Evolutionary conservation across 495 filamentous ascomycete species (phyloP).

Genomic region (Neohortaea acidophila): DNA sequence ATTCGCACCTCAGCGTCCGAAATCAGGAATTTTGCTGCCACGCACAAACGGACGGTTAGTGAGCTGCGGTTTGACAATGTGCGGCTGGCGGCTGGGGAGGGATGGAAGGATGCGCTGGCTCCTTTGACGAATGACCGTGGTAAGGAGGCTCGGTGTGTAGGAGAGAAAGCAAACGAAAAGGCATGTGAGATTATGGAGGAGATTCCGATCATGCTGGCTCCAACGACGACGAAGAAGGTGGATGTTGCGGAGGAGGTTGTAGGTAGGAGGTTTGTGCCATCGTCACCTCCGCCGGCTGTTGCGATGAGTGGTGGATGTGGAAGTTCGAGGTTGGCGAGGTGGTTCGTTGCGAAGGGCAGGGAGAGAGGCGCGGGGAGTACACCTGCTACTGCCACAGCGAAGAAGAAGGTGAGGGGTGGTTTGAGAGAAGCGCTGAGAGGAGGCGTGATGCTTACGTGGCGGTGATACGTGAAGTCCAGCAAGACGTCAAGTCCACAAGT

Average conservation of each 20-base stretch:
- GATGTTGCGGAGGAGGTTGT: not conserved
- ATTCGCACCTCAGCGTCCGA: constrained; percentile 50
- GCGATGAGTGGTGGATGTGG: not conserved
- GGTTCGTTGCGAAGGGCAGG: constrained; percentile 6
- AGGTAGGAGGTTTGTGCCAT: too few relatives aligned
- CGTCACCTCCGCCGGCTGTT: too few relatives aligned
- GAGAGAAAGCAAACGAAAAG: too few relatives aligned
- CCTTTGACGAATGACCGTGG: constrained; percentile 30
- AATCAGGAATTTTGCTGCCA: constrained; percentile 42
- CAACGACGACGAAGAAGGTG: constrained; percentile 6
- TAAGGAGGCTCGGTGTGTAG: not conserved
- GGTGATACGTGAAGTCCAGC: too few relatives aligned
- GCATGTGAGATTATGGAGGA: constrained; percentile 2
- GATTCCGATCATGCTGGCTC: constrained; percentile 19
- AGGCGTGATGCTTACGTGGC: too few relatives aligned
- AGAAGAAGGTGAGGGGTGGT: constrained; percentile 4
- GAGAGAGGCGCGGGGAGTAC: not conserved
- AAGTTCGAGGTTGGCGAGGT: constrained; percentile 5
- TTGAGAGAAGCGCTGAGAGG: constrained; percentile 8
- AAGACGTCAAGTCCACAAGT: too few relatives aligned
- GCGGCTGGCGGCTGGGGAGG: constrained; percentile 42
- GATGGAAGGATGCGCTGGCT: constrained; percentile 64
- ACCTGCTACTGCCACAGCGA: not conserved
- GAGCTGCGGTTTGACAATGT: constrained; percentile 63
- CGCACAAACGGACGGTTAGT: constrained; percentile 45